Evolutionary conservation across 371 early-diverging fungal species (phyloP).

Genomic region (Mucor sp.): DNA sequence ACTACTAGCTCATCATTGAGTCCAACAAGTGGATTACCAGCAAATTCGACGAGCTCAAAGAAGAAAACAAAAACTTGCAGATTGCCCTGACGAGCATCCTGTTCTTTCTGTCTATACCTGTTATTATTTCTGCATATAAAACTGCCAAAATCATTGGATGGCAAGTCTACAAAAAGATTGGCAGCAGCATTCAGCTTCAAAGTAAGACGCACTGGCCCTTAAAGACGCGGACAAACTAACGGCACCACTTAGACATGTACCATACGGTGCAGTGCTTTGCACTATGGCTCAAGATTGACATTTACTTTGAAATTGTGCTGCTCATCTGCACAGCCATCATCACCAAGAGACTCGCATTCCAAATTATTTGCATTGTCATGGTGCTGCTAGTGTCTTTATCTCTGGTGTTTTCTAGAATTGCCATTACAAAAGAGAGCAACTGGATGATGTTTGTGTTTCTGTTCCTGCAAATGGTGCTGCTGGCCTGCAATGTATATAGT

Average conservation of each 20-base stretch:
- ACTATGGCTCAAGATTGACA: constrained; percentile 13
- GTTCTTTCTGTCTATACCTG: constrained; percentile 5
- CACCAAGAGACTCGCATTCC: background rate
- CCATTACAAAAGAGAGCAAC: constrained; percentile 9
- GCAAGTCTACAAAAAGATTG: constrained; percentile 21
- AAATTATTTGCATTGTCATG: background rate
- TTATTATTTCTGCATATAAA: constrained; percentile 16
- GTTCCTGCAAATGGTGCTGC: background rate
- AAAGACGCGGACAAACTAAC: background rate
- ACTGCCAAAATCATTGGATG: constrained; percentile 16
- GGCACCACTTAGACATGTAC: constrained; percentile 4
- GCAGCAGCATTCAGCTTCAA: constrained; percentile 15
- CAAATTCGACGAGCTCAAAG: background rate
- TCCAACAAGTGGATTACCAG: background rate
- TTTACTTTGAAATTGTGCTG: constrained; percentile 10
- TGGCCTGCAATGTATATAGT: constrained; percentile 2
- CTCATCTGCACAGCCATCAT: background rate
- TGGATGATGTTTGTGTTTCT: constrained; percentile 16
- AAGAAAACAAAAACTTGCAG: constrained; percentile 10
- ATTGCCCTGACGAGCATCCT: constrained; percentile 7
- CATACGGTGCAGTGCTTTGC: constrained; percentile 15
- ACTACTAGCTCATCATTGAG: constrained; percentile 4
- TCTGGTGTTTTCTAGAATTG: constrained; percentile 8
- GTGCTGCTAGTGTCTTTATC: background rate
- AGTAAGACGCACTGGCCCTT: constrained; percentile 2